Percentiles rank a stretch among this genome's conserved stretches.
phyloP scores from a whole-genome alignment of 768 basidiomycete genomes.

The Myochromella boudieri region DNA sequence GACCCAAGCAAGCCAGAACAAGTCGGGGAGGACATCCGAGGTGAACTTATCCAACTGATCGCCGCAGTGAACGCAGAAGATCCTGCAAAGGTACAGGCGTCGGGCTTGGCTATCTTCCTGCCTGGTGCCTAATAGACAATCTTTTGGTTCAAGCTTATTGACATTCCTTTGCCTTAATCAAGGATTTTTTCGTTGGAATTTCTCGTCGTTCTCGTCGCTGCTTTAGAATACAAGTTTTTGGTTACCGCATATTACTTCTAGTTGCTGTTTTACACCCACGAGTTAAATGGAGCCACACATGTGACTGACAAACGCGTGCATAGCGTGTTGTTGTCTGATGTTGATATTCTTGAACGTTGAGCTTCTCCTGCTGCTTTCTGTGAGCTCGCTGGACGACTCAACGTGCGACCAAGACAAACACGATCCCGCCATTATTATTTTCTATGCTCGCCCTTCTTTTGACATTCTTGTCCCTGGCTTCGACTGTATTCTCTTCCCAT shows the following conservation, averaged over 20 bases:
- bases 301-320: conserved; percentile 4
- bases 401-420: conserved; percentile 36
- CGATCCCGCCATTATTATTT: conserved; percentile 49
- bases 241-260: conserved; percentile 14
- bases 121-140: conserved; percentile 36
- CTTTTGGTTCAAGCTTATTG: conserved; percentile 16
- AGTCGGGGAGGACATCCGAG: conserved; percentile 76
- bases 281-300: conserved; percentile 8
- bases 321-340: conserved; percentile 29
- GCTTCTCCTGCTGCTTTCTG: conserved; percentile 13
- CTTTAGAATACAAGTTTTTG: conserved; percentile 23
- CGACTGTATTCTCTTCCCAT: conserved; percentile 39
- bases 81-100: conserved; percentile 77
- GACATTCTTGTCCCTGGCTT: conserved; percentile 38
- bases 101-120: conserved; percentile 64
- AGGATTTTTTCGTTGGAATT: conserved; percentile 5
- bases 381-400: conserved; percentile 64
- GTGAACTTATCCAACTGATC: conserved; percentile 74
- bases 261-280: conserved; percentile 7
- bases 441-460: conserved; percentile 69
- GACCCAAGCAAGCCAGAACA: conserved; percentile 75
- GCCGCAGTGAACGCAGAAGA: conserved; percentile 70
- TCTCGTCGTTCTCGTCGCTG: conserved; percentile 5
- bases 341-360: conserved; percentile 18
- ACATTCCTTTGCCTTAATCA: conserved; percentile 13